Evolutionary conservation across 768 basidiomycete species (phyloP).

Genomic region (Rhodosporidiobolus sp.): DNA sequence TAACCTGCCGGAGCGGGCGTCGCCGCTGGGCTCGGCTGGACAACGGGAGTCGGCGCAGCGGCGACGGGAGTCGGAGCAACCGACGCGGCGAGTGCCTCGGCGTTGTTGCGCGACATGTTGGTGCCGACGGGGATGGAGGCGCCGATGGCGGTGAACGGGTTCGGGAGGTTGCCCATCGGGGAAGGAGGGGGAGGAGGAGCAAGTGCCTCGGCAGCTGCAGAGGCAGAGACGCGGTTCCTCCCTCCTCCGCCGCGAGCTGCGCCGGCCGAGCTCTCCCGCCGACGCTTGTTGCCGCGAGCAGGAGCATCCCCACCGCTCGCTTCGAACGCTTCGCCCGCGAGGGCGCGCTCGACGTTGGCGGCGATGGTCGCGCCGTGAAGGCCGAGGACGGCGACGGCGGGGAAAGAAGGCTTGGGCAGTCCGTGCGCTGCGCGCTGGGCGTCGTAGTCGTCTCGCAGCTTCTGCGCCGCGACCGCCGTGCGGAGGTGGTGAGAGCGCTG

Average conservation of each 20-base stretch:
- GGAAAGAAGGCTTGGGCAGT: conserved; percentile 4
- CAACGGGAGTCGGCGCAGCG: conserved; percentile 42
- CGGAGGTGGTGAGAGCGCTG: conserved; percentile 27
- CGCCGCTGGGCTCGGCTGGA: conserved; percentile 48
- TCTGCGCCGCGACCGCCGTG: conserved; percentile 25
- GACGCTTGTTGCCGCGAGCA: conserved; percentile 12
- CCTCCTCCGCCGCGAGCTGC: background rate
- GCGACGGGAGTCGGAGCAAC: conserved; percentile 54
- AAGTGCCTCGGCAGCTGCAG: background rate
- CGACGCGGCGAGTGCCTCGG: conserved; percentile 55
- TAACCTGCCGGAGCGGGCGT: conserved; percentile 48
- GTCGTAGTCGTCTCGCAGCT: conserved; percentile 23
- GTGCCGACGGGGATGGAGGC: conserved; percentile 45
- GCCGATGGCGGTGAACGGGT: conserved; percentile 33
- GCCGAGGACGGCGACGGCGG: conserved; percentile 26
- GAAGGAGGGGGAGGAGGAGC: background rate
- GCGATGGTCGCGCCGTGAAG: conserved; percentile 30
- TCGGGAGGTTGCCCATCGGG: conserved; percentile 25
- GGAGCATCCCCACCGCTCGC: background rate
- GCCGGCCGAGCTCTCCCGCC: conserved; percentile 16
- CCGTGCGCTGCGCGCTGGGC: conserved; percentile 25
- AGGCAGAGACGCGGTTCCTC: background rate
- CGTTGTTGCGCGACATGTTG: conserved; percentile 56
- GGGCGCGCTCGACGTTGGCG: conserved; percentile 27
- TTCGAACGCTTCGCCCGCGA: conserved; percentile 23